Conservation (phyloP, 129 eudicot species). For the Chrysanthemum makinoi region DNA sequence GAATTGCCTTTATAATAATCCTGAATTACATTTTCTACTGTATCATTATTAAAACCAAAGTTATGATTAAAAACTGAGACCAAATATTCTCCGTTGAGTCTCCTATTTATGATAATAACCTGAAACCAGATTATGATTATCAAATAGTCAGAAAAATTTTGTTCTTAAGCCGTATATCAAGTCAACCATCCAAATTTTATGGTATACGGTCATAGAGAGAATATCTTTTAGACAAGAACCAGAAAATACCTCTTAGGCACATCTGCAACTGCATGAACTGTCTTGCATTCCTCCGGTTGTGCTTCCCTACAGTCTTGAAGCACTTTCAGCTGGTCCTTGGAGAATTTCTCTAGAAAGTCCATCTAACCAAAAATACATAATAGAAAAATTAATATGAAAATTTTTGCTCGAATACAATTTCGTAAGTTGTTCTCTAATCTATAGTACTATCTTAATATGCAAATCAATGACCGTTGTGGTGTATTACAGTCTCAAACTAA, state of each 20-base stretch:
- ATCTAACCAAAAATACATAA: slow-evolving; percentile 36
- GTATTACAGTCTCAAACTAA: too few relatives aligned
- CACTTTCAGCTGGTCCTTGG: slow-evolving; percentile 51
- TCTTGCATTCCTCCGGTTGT: slow-evolving; percentile 45
- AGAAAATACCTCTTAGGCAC: slow-evolving; percentile 41
- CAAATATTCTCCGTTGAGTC: too few relatives aligned
- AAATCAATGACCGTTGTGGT: too few relatives aligned
- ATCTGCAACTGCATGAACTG: slow-evolving; percentile 30
- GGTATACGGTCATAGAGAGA: background rate
- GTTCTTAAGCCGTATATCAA: background rate
- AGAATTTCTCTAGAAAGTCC: slow-evolving; percentile 70
- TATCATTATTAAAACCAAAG: too few relatives aligned
- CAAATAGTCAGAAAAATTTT: too few relatives aligned
- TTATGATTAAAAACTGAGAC: too few relatives aligned
- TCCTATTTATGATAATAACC: too few relatives aligned
- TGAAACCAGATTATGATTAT: too few relatives aligned
- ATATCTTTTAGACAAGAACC: background rate
- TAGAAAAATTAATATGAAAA: background rate
- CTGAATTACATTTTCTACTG: too few relatives aligned
- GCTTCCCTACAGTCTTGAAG: slow-evolving; percentile 48
- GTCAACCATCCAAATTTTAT: background rate
- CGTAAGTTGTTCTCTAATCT: too few relatives aligned
- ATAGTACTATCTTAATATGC: too few relatives aligned
- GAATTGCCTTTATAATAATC: background rate
- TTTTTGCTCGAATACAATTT: too few relatives aligned